Evolutionary conservation across 2,329 filamentous ascomycete genomes (phyloP).

Genomic region (Calonectria henricotiae): DNA sequence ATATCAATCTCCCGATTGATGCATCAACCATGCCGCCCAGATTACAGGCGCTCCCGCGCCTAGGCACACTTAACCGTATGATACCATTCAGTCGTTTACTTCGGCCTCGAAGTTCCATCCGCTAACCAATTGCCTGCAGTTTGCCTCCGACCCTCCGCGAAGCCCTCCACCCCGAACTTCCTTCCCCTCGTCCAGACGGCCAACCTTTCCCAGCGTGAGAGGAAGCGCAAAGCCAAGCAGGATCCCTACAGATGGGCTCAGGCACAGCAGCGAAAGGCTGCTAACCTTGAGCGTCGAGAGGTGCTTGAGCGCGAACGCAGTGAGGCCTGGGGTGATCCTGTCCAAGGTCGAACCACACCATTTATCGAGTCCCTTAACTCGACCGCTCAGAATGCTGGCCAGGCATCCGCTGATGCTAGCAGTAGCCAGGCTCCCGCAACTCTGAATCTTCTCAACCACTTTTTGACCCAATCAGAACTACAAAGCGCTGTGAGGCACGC

Average conservation of each 20-base stretch:
- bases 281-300: slow-evolving; percentile 83
- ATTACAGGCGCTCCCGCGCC: slow-evolving; percentile 74
- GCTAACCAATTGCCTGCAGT: slow-evolving; percentile 63
- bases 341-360: slow-evolving; percentile 84
- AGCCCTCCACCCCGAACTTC: slow-evolving; percentile 65
- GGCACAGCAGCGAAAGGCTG: slow-evolving; percentile 86
- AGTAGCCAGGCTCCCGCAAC: slow-evolving; percentile 62
- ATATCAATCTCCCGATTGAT: slow-evolving; percentile 49
- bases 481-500: slow-evolving; percentile 78
- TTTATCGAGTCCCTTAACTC: slow-evolving; percentile 88
- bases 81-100: background rate
- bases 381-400: slow-evolving; percentile 66
- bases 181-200: slow-evolving; percentile 77
- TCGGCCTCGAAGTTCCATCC: slow-evolving; percentile 25
- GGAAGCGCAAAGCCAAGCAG: slow-evolving; percentile 77
- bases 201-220: slow-evolving; percentile 74
- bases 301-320: slow-evolving; percentile 78
- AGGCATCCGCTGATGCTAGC: slow-evolving; percentile 59
- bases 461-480: slow-evolving; percentile 76
- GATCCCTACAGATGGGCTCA: slow-evolving; percentile 90
- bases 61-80: slow-evolving; percentile 75
- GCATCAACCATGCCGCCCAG: slow-evolving; percentile 76
- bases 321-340: slow-evolving; percentile 80
- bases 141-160: slow-evolving; percentile 72
- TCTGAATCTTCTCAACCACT: slow-evolving; percentile 80